These are phyloP conservation scores for Coniferiporia sulphurascens DNA, from an alignment of 1,284 basidiomycete species.

Conservation along the genomic window DNA sequence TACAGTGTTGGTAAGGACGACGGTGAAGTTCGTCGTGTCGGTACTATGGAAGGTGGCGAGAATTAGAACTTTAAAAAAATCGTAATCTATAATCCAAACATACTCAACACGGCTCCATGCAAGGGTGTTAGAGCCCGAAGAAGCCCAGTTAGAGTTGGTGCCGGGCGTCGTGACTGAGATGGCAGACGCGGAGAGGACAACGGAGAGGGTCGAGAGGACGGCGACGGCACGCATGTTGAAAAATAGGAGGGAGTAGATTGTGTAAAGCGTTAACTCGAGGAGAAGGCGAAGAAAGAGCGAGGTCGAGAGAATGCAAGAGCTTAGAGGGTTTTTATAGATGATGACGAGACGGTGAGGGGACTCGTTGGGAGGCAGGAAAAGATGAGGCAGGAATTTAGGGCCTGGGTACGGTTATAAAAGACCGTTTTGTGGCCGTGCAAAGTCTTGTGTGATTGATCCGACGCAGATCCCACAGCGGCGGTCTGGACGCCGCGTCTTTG, in stretches of 20 bases:
- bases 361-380: not conserved
- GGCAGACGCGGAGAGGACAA: conserved; percentile 54
- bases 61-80: not conserved
- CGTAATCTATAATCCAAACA: not conserved
- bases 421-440: not conserved
- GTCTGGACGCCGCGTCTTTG: not conserved
- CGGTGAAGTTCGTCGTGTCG: conserved; percentile 63
- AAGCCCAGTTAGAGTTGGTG: conserved; percentile 49
- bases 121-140: conserved; percentile 52
- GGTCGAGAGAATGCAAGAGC: not conserved
- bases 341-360: not conserved
- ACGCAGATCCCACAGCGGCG: not conserved
- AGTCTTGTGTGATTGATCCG: not conserved
- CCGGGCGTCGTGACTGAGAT: conserved; percentile 56
- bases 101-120: conserved; percentile 53
- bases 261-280: not conserved
- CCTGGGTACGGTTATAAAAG: not conserved
- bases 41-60: conserved; percentile 30
- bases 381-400: not conserved
- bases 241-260: not conserved
- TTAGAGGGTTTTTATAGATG: not conserved
- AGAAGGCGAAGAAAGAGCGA: not conserved
- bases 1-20: conserved; percentile 62
- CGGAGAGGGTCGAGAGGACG: conserved; percentile 42
- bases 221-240: conserved; percentile 42